A percentile compares a stretch with the other conserved stretches of the same genome.
Conservation (phyloP, 441 rosid species). For the Gossypium aridum region DNA sequence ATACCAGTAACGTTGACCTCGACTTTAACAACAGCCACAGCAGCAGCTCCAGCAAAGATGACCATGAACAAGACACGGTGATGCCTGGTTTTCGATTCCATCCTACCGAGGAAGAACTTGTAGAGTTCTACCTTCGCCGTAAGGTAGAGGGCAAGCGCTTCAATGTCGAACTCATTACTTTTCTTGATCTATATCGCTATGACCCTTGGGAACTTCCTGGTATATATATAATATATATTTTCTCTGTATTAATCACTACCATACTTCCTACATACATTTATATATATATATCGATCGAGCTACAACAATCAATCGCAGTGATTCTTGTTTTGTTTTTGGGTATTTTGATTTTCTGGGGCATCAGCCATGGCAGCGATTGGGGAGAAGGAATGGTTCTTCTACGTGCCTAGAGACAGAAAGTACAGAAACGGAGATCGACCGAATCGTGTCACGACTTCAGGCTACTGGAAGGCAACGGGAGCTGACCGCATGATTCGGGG, state of each 20-base stretch:
- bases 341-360: neutral
- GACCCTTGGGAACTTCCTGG: slow-evolving; percentile 99
- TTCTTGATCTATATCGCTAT: slow-evolving; percentile 96
- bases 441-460: slow-evolving; percentile 90
- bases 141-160: slow-evolving; percentile 99
- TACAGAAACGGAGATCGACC: slow-evolving; percentile 96
- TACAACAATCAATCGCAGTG: neutral
- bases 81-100: slow-evolving; percentile 99
- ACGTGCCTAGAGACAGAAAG: slow-evolving; percentile 92
- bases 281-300: neutral
- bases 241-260: neutral
- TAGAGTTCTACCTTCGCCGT: slow-evolving; percentile 99
- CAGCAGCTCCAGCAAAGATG: slow-evolving; percentile 15
- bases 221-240: slow-evolving; percentile 17
- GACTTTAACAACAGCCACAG: slow-evolving; percentile 2
- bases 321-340: neutral
- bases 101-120: slow-evolving; percentile 97
- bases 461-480: slow-evolving; percentile 99
- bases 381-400: slow-evolving; percentile 98
- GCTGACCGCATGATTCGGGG: slow-evolving; percentile 92
- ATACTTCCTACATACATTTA: neutral
- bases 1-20: slow-evolving; percentile 20
- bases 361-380: slow-evolving; percentile 92
- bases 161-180: slow-evolving; percentile 95
- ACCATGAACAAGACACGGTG: slow-evolving; percentile 88